These are phyloP conservation scores for Monosporascus sp. DNA, from an alignment of 2,329 filamentous ascomycete genomes.

Conservation along the genomic window DNA sequence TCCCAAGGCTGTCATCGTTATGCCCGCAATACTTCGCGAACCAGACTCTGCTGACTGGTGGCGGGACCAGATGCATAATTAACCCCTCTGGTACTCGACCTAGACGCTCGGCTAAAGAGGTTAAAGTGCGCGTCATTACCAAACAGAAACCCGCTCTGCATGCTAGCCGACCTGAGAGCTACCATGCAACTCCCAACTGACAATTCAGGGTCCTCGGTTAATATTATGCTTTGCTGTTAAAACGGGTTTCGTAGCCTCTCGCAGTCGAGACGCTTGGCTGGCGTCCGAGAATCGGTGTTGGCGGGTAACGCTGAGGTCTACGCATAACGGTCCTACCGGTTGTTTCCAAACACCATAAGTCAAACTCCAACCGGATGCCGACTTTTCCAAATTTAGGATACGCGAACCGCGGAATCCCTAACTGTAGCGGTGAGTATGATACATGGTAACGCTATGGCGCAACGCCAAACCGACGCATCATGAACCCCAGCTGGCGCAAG, in stretches of 20 bases:
- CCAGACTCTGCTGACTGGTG: background rate
- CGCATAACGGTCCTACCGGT: too few relatives aligned
- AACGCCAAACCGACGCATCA: background rate
- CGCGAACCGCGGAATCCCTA: too few relatives aligned
- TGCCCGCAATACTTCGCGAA: background rate
- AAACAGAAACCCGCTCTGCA: constrained; percentile 9
- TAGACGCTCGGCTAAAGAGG: constrained; percentile 23
- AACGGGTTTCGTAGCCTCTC: background rate
- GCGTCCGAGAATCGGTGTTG: too few relatives aligned
- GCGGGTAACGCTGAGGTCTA: too few relatives aligned
- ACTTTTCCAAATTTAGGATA: too few relatives aligned
- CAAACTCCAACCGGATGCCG: too few relatives aligned
- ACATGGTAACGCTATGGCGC: too few relatives aligned
- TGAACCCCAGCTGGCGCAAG: background rate
- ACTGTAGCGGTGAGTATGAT: too few relatives aligned
- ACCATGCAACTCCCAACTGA: background rate
- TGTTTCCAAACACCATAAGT: too few relatives aligned
- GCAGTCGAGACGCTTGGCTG: background rate
- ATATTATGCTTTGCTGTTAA: background rate
- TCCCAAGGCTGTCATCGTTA: background rate
- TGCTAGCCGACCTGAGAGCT: background rate
- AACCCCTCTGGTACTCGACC: background rate
- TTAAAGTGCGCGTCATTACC: constrained; percentile 16
- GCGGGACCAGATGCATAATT: background rate
- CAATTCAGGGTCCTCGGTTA: background rate